Percentiles rank a stretch among this genome's conserved stretches.
phyloP scores from a whole-genome alignment of 805 yeast species.

The Wickerhamomyces subpelliculosus region DNA sequence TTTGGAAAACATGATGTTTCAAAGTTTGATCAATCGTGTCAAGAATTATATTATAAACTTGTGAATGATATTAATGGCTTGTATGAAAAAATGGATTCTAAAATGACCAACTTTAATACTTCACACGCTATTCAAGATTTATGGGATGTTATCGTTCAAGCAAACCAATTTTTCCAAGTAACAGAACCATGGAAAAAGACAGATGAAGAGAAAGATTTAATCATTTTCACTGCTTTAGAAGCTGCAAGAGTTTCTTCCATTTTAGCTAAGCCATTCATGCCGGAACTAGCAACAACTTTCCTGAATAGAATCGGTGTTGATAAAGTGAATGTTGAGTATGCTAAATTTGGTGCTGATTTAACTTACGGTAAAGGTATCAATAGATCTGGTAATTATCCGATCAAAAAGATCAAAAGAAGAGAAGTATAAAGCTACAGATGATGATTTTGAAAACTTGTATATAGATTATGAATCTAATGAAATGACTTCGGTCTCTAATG shows the following conservation, averaged over 20 bases:
- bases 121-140: conserved; percentile 49
- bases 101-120: conserved; percentile 42
- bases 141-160: conserved; percentile 51
- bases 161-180: conserved; percentile 62
- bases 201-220: conserved; percentile 37
- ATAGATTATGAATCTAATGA: conserved; percentile 8
- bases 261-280: conserved; percentile 66
- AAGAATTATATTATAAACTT: conserved; percentile 18
- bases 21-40: conserved; percentile 5
- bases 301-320: conserved; percentile 60
- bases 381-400: conserved; percentile 42
- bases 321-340: conserved; percentile 36
- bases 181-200: conserved; percentile 68
- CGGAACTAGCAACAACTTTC: conserved; percentile 48
- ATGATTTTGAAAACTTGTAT: neutral
- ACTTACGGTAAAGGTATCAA: conserved; percentile 56
- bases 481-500: conserved; percentile 49
- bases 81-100: conserved; percentile 31
- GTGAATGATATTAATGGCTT: conserved; percentile 28
- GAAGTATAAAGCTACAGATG: neutral
- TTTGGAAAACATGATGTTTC: conserved; percentile 1
- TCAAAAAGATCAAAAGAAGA: conserved; percentile 25
- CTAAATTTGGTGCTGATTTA: conserved; percentile 50
- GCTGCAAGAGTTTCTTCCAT: conserved; percentile 61
- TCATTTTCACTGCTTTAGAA: conserved; percentile 64